phyloP scores from a whole-genome alignment of 768 basidiomycete genomes.

The Amanita polypyramis region DNA sequence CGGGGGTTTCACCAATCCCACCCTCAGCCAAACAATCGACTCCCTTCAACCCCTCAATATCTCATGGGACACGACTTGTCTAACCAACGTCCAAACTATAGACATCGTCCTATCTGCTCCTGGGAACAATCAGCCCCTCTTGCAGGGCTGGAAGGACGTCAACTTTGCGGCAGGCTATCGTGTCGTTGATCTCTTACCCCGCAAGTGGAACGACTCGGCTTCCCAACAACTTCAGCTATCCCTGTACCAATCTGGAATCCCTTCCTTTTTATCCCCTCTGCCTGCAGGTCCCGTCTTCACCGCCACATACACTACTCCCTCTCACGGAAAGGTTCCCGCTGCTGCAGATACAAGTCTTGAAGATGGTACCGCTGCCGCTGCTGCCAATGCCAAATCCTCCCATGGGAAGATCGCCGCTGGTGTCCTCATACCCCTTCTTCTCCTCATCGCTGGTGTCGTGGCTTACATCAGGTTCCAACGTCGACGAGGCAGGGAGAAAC shows the following conservation, averaged over 20 bases:
- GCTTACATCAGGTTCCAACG: conserved; percentile 48
- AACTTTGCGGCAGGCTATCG: conserved; percentile 38
- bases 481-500: conserved; percentile 35
- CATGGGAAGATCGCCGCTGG: conserved; percentile 55
- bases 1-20: conserved; percentile 49
- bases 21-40: conserved; percentile 34
- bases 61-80: conserved; percentile 55
- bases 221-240: conserved; percentile 43
- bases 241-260: conserved; percentile 40
- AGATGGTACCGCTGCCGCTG: conserved; percentile 17
- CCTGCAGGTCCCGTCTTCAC: conserved; percentile 64
- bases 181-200: conserved; percentile 38
- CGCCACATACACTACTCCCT: conserved; percentile 43
- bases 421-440: conserved; percentile 55
- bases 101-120: conserved; percentile 67
- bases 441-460: conserved; percentile 31
- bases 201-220: conserved; percentile 61
- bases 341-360: conserved; percentile 36
- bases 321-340: conserved; percentile 24
- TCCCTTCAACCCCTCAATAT: conserved; percentile 41
- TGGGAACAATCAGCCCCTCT: conserved; percentile 23
- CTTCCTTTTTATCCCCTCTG: conserved; percentile 39
- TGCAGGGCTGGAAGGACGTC: conserved; percentile 52
- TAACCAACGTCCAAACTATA: conserved; percentile 30
- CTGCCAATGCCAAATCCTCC: conserved; percentile 18